A percentile compares a stretch with the other conserved stretches of the same genome.
Evolutionary conservation across 2,329 filamentous ascomycete genomes (phyloP).

Genomic region (Whalleya microplaca): DNA sequence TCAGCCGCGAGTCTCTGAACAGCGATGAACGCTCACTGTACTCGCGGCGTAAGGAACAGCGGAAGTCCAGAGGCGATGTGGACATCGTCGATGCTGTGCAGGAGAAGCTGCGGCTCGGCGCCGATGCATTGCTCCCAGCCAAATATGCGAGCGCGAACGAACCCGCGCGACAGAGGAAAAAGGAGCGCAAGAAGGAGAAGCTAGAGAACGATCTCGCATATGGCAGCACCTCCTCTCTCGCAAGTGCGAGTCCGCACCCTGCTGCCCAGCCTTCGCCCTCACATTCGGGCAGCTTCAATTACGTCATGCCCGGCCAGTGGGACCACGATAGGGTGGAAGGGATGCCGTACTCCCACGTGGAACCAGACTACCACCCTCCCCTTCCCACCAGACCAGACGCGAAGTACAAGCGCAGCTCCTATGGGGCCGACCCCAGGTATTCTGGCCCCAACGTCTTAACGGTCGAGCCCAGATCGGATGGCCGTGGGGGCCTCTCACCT

Average conservation of each 20-base stretch:
- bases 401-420: constrained; percentile 37
- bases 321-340: constrained; percentile 45
- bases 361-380: constrained; percentile 26
- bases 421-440: constrained; percentile 42
- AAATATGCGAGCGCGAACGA: constrained; percentile 38
- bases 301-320: constrained; percentile 41
- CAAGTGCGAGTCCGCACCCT: constrained; percentile 18
- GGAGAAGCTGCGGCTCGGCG: constrained; percentile 33
- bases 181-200: constrained; percentile 38
- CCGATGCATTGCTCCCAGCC: constrained; percentile 36
- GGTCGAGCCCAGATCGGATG: constrained; percentile 42
- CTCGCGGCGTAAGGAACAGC: constrained; percentile 19
- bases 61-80: constrained; percentile 31
- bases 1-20: constrained; percentile 23
- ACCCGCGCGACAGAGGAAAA: constrained; percentile 39
- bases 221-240: constrained; percentile 39
- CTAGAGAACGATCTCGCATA: constrained; percentile 57
- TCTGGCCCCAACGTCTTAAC: constrained; percentile 46
- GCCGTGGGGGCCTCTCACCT: constrained; percentile 48
- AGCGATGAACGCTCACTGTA: constrained; percentile 16
- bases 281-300: constrained; percentile 25
- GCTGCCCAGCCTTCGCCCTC: constrained; percentile 34
- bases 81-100: constrained; percentile 32
- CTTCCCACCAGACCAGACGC: constrained; percentile 19
- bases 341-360: constrained; percentile 37